A percentile compares a stretch with the other conserved stretches of the same genome.
Conservation (phyloP, 2,329 filamentous ascomycete species). For the Thermoascus crustaceus region DNA sequence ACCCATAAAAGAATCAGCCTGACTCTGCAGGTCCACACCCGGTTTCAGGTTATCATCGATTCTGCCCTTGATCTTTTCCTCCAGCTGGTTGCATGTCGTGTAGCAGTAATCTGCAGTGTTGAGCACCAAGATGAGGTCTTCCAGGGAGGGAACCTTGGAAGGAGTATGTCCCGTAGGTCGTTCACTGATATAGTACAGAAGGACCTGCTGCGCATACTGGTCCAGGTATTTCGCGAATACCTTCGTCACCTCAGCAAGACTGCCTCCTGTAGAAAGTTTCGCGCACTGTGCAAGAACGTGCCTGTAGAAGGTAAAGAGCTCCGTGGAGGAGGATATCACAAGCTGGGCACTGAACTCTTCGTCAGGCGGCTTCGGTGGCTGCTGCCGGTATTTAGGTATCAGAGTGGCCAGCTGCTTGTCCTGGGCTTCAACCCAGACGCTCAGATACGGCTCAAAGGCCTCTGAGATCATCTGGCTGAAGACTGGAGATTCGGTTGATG, state of each 20-base stretch:
- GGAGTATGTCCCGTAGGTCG: slow-evolving; percentile 47
- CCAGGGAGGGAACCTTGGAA: slow-evolving; percentile 46
- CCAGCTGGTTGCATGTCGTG: slow-evolving; percentile 80
- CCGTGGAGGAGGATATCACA: slow-evolving; percentile 88
- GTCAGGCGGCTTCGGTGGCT: slow-evolving; percentile 70
- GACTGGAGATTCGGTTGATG: slow-evolving; percentile 65
- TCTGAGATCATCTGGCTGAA: slow-evolving; percentile 91
- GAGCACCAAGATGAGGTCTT: slow-evolving; percentile 76
- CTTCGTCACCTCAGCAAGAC: slow-evolving; percentile 73
- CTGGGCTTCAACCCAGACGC: slow-evolving; percentile 93
- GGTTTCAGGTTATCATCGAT: slow-evolving; percentile 71
- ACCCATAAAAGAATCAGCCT: slow-evolving; percentile 90
- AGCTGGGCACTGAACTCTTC: slow-evolving; percentile 88
- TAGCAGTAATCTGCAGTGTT: slow-evolving; percentile 99
- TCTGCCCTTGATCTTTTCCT: slow-evolving; percentile 86
- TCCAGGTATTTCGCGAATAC: slow-evolving; percentile 90
- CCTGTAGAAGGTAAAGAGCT: slow-evolving; percentile 96
- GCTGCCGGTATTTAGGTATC: slow-evolving; percentile 78
- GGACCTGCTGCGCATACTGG: slow-evolving; percentile 87
- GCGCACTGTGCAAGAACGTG: slow-evolving; percentile 88
- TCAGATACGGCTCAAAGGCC: slow-evolving; percentile 94
- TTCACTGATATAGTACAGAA: slow-evolving; percentile 64
- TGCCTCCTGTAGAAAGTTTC: slow-evolving; percentile 85
- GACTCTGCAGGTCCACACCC: slow-evolving; percentile 79
- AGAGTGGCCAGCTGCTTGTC: slow-evolving; percentile 76